Conservation (phyloP, 2,329 filamentous ascomycete genomes). For the Tolypocladium endophyticum region DNA sequence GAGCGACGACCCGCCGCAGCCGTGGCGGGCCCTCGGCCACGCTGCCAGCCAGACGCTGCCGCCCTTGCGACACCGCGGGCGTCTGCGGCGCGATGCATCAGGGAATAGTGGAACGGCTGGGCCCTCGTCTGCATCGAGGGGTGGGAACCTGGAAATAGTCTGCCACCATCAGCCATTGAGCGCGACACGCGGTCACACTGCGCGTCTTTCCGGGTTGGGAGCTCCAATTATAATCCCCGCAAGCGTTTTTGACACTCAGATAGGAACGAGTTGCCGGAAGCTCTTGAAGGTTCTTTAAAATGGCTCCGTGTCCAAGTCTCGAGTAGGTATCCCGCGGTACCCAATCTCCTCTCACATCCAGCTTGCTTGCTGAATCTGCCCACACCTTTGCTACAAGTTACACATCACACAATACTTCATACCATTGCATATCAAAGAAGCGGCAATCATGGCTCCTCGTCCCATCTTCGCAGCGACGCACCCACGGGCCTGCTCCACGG, state of each 20-base stretch:
- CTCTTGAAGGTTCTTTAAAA: neutral
- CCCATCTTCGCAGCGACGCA: constrained; percentile 89
- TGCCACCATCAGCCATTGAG: neutral
- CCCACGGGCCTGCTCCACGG: constrained; percentile 89
- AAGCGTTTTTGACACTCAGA: neutral
- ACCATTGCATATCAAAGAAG: neutral
- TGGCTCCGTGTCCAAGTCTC: neutral
- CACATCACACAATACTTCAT: neutral
- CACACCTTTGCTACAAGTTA: neutral
- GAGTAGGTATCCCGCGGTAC: neutral
- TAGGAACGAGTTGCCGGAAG: neutral
- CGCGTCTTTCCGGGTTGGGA: neutral
- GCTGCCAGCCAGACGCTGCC: neutral
- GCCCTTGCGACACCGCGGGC: neutral
- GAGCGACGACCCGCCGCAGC: neutral
- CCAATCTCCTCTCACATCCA: neutral
- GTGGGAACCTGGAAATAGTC: neutral
- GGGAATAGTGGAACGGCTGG: neutral
- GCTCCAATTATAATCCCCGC: neutral
- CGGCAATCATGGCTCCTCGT: neutral
- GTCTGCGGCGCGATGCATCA: neutral
- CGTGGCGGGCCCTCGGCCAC: neutral
- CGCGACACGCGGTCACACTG: neutral
- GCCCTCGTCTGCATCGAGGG: neutral
- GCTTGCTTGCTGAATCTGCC: neutral